These are phyloP conservation scores for Populus tomentosa DNA, from an alignment of 441 rosid species.

Conservation along the genomic window DNA sequence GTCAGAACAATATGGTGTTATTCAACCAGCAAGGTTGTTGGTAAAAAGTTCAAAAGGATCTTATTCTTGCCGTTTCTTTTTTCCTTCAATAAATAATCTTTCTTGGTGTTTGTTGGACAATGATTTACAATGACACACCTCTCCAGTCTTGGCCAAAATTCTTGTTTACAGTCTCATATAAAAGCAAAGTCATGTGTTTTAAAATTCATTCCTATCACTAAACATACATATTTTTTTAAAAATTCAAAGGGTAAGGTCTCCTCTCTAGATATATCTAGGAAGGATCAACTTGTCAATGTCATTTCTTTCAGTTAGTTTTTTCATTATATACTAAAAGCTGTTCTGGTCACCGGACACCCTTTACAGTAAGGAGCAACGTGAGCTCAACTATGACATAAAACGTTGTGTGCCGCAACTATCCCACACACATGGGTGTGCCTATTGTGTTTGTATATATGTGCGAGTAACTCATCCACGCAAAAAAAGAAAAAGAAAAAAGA, in stretches of 20 bases:
- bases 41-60: neutral
- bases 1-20: too few species aligned
- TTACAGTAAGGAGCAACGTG: neutral
- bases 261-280: neutral
- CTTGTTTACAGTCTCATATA: too few species aligned
- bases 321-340: neutral
- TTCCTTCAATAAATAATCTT: too few species aligned
- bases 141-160: too few species aligned
- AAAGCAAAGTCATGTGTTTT: too few species aligned
- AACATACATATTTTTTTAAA: too few species aligned
- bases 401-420: neutral
- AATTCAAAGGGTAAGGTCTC: too few species aligned
- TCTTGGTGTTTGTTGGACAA: too few species aligned
- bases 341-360: neutral
- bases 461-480: neutral
- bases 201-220: too few species aligned
- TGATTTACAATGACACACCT: too few species aligned
- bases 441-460: neutral
- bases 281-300: neutral
- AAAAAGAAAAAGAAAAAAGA: too few species aligned
- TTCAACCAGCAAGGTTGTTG: neutral
- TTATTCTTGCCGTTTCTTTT: too few species aligned
- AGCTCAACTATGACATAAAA: neutral
- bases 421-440: neutral
- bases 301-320: neutral